A percentile compares a stretch with the other conserved stretches of the same genome.
Conservation (phyloP, 371 early-diverging fungal genomes). For the Entomophthora muscae region DNA sequence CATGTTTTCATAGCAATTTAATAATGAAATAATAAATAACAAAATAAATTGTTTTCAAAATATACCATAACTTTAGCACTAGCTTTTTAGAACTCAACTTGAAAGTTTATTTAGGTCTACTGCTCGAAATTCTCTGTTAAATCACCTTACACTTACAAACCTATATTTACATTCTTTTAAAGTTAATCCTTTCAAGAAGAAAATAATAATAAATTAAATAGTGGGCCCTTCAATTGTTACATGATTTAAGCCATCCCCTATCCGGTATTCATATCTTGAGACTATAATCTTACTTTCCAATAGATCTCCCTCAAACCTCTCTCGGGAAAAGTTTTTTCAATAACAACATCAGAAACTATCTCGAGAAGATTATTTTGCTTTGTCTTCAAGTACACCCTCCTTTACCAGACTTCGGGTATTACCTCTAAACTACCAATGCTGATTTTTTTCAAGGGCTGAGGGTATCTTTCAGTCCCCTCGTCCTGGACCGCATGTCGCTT, state of each 20-base stretch:
- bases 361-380: neutral
- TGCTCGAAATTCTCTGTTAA: too few species aligned
- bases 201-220: too few species aligned
- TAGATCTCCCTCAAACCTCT: neutral
- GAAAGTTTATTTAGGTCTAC: too few species aligned
- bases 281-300: neutral
- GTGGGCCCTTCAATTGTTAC: neutral
- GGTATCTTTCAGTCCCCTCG: neutral
- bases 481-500: neutral
- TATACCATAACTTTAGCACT: too few species aligned
- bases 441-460: neutral
- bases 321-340: neutral
- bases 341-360: neutral
- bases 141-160: too few species aligned
- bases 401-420: neutral
- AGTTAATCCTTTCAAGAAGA: too few species aligned
- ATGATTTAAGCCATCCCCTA: neutral
- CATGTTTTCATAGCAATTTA: too few species aligned
- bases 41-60: too few species aligned
- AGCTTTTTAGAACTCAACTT: too few species aligned
- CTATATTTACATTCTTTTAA: too few species aligned
- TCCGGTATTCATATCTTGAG: neutral
- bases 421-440: neutral
- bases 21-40: too few species aligned
- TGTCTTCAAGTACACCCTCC: neutral